These are phyloP conservation scores for Musa acuminata DNA, from an alignment of 176 grass and related monocot species.

Conservation along the genomic window DNA sequence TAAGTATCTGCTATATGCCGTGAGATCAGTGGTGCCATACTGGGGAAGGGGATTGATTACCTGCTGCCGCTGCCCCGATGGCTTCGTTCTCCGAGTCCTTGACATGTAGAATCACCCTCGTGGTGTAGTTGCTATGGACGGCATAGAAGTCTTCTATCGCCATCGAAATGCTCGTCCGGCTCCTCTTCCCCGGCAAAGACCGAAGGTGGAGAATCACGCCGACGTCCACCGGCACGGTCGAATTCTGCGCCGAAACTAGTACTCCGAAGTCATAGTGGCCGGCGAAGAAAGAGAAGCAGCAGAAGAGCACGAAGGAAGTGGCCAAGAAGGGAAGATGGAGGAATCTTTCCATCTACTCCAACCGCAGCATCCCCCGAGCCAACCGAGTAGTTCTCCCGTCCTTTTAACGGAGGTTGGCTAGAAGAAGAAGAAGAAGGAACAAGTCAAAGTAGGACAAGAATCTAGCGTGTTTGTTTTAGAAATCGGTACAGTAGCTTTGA, in stretches of 20 bases:
- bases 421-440: too few relatives aligned
- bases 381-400: too few relatives aligned
- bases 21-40: not conserved
- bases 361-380: too few relatives aligned
- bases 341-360: too few relatives aligned
- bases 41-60: conserved; percentile 8
- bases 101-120: conserved; percentile 31
- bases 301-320: not conserved
- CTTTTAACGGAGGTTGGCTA: too few relatives aligned
- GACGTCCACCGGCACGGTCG: conserved; percentile 23
- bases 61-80: conserved; percentile 40
- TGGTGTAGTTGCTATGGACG: conserved; percentile 2
- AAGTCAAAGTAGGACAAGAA: too few relatives aligned
- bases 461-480: too few relatives aligned
- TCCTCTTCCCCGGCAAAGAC: conserved; percentile 10
- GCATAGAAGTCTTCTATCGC: conserved; percentile 60
- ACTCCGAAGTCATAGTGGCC: not conserved
- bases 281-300: not conserved
- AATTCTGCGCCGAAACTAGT: conserved; percentile 19
- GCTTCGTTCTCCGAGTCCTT: conserved; percentile 32
- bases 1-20: too few relatives aligned
- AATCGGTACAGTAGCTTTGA: too few relatives aligned
- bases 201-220: conserved; percentile 38
- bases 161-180: conserved; percentile 33
- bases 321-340: not conserved